Percentiles rank a stretch among this genome's conserved stretches.
These are phyloP conservation scores for Anisodus acutangulus DNA, from an alignment of 257 asterid species.

Conservation along the genomic window DNA sequence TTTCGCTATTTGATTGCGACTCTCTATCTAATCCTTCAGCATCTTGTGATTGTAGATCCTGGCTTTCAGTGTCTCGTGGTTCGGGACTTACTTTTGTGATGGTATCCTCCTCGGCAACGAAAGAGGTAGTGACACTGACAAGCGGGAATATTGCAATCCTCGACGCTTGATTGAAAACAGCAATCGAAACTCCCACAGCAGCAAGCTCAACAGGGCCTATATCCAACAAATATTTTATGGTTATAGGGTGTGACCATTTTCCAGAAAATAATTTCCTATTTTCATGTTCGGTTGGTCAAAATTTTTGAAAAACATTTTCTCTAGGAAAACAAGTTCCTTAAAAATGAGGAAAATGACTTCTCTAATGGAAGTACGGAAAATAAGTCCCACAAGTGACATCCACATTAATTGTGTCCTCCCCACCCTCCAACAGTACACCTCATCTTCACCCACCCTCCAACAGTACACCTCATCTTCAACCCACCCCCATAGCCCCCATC, in stretches of 20 bases:
- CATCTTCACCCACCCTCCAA: too few species aligned
- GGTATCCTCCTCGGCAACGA: conserved; percentile 71
- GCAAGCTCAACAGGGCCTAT: conserved; percentile 71
- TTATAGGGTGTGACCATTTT: background rate
- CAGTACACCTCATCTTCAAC: too few species aligned
- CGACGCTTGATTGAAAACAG: conserved; percentile 72
- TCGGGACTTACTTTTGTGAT: conserved; percentile 30
- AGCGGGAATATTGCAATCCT: conserved; percentile 71
- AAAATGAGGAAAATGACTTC: too few species aligned
- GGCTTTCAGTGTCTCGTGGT: conserved; percentile 29
- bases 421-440: too few species aligned
- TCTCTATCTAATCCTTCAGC: conserved; percentile 45
- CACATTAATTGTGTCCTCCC: too few species aligned
- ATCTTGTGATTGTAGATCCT: conserved; percentile 1
- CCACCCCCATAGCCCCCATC: too few species aligned
- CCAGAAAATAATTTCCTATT: too few species aligned
- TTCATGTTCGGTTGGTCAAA: too few species aligned
- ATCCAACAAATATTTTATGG: background rate
- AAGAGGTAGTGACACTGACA: conserved; percentile 71
- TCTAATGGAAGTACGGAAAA: too few species aligned
- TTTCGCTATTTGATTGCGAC: conserved; percentile 43
- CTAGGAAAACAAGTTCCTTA: too few species aligned
- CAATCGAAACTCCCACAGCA: conserved; percentile 77
- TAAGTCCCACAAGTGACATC: too few species aligned
- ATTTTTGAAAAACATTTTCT: too few species aligned